phyloP scores from a whole-genome alignment of 306 rosid species.

The Casuarina cunninghamiana region DNA sequence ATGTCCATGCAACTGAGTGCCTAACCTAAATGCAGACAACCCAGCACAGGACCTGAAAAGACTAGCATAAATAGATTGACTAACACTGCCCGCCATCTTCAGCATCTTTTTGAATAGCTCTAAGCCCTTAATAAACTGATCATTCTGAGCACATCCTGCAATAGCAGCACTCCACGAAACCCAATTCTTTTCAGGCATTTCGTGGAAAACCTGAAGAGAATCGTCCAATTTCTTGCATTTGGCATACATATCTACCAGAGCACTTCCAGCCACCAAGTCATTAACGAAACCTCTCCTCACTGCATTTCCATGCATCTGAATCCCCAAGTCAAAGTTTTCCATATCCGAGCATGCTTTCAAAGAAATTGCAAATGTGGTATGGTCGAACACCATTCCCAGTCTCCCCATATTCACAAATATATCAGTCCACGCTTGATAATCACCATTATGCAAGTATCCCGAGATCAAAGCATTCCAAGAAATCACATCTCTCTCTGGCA shows the following conservation, averaged over 20 bases:
- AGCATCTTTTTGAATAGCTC: conserved; percentile 67
- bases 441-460: conserved; percentile 55
- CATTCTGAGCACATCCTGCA: conserved; percentile 81
- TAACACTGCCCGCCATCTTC: conserved; percentile 59
- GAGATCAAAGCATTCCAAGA: conserved; percentile 85
- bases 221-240: conserved; percentile 53
- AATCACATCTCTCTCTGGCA: conserved; percentile 71
- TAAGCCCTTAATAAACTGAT: conserved; percentile 50
- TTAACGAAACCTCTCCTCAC: conserved; percentile 57
- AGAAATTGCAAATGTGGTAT: conserved; percentile 58
- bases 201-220: conserved; percentile 53
- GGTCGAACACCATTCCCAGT: conserved; percentile 43
- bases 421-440: conserved; percentile 30
- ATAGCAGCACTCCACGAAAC: conserved; percentile 81
- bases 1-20: conserved; percentile 76
- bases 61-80: conserved; percentile 87
- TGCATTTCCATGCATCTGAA: conserved; percentile 65
- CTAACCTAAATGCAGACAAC: conserved; percentile 55
- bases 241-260: conserved; percentile 76
- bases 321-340: conserved; percentile 57
- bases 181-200: conserved; percentile 63
- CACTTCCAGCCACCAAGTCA: conserved; percentile 72
- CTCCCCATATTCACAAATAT: conserved; percentile 54
- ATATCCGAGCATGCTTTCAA: conserved; percentile 59
- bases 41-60: conserved; percentile 81